A percentile compares a stretch with the other conserved stretches of the same genome.
phyloP scores from a whole-genome alignment of 2,329 filamentous ascomycete genomes.

The Ophiostoma montium region DNA sequence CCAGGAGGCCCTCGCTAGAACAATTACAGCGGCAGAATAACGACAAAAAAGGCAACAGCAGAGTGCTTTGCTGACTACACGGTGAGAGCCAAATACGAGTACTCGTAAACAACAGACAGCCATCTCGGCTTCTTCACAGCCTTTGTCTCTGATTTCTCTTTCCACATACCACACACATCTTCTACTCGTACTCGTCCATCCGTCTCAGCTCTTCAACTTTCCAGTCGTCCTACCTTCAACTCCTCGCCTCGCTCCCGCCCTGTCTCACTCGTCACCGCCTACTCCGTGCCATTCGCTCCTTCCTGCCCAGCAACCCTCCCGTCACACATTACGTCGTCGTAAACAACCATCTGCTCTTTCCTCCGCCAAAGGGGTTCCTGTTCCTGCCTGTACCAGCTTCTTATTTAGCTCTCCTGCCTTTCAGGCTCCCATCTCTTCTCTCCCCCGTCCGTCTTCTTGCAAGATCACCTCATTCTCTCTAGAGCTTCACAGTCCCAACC shows the following conservation, averaged over 20 bases:
- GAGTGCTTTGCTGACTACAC: too few relatives aligned
- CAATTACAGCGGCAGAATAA: neutral
- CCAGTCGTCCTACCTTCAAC: slow-evolving; percentile 1
- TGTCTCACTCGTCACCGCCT: slow-evolving; percentile 5
- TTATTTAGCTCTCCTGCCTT: neutral
- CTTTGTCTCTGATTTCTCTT: too few relatives aligned
- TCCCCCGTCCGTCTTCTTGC: neutral
- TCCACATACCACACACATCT: too few relatives aligned
- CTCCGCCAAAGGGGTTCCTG: too few relatives aligned
- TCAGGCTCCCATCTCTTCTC: neutral
- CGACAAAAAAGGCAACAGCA: neutral
- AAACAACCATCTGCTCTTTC: slow-evolving; percentile 1
- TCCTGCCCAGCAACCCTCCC: slow-evolving; percentile 5
- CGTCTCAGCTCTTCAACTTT: too few relatives aligned
- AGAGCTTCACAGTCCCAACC: slow-evolving; percentile 1
- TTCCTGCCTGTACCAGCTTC: too few relatives aligned
- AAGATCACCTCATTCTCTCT: neutral
- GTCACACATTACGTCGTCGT: slow-evolving; percentile 2
- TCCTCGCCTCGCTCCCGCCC: neutral
- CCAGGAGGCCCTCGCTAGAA: neutral
- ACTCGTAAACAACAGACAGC: too few relatives aligned
- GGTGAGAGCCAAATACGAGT: too few relatives aligned
- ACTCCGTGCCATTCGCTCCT: neutral
- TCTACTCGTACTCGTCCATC: neutral
- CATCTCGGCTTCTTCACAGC: too few relatives aligned